Evolutionary conservation across 371 early-diverging fungal genomes (phyloP), one percentile per base, ranked within the genome.

Genomic region (Batrachochytrium dendrobatidis): DNA sequence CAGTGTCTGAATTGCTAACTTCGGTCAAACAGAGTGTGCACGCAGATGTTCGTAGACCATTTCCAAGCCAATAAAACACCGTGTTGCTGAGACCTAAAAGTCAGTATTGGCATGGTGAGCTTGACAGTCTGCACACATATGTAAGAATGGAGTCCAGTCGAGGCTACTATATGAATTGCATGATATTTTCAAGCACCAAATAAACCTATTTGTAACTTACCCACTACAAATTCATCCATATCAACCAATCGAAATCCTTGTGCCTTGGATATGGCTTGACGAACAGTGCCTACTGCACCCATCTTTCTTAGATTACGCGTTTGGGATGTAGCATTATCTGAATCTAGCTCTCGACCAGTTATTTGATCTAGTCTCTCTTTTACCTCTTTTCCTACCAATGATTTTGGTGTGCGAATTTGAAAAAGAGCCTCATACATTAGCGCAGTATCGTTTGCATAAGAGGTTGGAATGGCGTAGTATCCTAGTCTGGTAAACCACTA

Each of bases 401-500:
- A 3, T 44, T 59, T 22, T 54, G 55, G 4, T 25, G 30, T 2
- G 55, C 29, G 0, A 52, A 50, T 39, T n/a, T 46, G 48, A 44
- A 79, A 75, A 6, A 74, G 25, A n/a, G 60, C 57, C 49, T 79
- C 80, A 43, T 65, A 74, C 45, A 46, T 61, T 12, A 60, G 56
- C 10, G 66, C 63, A 15, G 70, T 56, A 2, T 34, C 62, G 32
- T 75, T 73, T 10, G 68, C 65, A 15, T 54, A 25, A 4, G n/a
- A 20, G 1, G 70, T 70, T 2, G 75, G 76, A 7, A 78, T 33
- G n/a, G 76, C 56, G 56, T 77, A 80, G 57, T 76, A 80, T 22
- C 69, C 80, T n/a, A 76, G 54, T 10, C 73, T 32, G 0, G 74
- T 72, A 55, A 72, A 80, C 80, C 80, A 80, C 66, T 71, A 61